Conservation (phyloP, 257 asterid species). For the Handroanthus guayacan region DNA sequence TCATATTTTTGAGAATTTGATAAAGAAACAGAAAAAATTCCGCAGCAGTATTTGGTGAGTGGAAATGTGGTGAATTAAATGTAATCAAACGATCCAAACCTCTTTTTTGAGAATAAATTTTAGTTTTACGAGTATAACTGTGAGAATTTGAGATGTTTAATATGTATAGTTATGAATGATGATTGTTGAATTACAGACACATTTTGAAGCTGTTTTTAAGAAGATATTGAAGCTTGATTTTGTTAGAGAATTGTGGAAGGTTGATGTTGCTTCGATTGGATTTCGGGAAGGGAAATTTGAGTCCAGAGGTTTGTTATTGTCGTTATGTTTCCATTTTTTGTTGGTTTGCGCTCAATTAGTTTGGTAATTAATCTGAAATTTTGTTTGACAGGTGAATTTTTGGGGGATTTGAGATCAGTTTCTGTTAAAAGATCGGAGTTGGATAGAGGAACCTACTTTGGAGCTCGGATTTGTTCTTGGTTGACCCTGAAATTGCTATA, state of each 20-base stretch:
- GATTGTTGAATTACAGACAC: constrained; percentile 35
- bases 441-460: neutral
- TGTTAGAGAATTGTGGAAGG: constrained; percentile 31
- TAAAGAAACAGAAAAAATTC: neutral
- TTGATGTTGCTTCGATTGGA: constrained; percentile 25
- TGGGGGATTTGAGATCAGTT: constrained; percentile 35
- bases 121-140: constrained; percentile 25
- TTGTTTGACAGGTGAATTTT: constrained; percentile 34
- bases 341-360: constrained; percentile 11
- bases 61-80: constrained; percentile 48
- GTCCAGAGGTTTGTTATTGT: constrained; percentile 32
- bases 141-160: constrained; percentile 18
- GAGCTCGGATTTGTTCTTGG: constrained; percentile 31
- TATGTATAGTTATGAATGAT: neutral
- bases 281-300: constrained; percentile 25
- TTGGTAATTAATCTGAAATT: constrained; percentile 18
- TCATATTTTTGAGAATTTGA: constrained; percentile 14
- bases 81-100: constrained; percentile 31
- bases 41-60: constrained; percentile 42
- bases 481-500: constrained; percentile 13
- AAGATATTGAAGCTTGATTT: constrained; percentile 29
- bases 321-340: neutral
- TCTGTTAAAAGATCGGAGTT: constrained; percentile 32
- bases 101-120: constrained; percentile 10
- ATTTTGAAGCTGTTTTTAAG: constrained; percentile 32